Evolutionary conservation across 257 asterid species (phyloP), one percentile per base, ranked within the genome.

Genomic region (Mitragyna speciosa): DNA sequence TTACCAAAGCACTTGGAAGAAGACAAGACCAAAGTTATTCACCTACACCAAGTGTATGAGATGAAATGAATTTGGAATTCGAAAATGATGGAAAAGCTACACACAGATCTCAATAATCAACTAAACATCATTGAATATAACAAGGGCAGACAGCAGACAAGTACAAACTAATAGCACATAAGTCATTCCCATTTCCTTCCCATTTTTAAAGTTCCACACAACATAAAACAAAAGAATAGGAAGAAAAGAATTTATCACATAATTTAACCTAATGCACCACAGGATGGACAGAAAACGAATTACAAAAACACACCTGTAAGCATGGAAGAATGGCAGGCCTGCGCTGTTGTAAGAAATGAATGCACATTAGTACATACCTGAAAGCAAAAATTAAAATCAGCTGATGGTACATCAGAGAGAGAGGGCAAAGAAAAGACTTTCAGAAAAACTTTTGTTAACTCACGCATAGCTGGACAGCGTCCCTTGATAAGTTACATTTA

Each of bases 361-460:
- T 96, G 92, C 99, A 96, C 99, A 96, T 96, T 54, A 96, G 70
- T 58, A 96, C 99, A 70, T 96, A 95, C 94, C 99, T 95, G 98
- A 79, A 86, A 78, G 77, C 51, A 84, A 70, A 69, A 15, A 79
- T 28, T 64, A 61, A 28, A 73, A 82, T 87, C 77, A 84, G 85
- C 49, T 58, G 33, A 69, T 31, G 30, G 43, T 45, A 51, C 69
- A 70, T 68, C 30, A 63, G 72, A 51, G 78, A 30, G 6, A 26
- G 17, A 47, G 36, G 64, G 31, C 15, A 1, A n/a, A 12, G 39
- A 61, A 43, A 78, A 12, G 15, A 66, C 17, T 49, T 59, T 47
- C 39, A 2, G 24, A 6, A 64, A 19, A 78, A 43, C 0, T 48
- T 20, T 10, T n/a, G 20, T 22, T n/a, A 56, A 89, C 99, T 88